Percentiles rank a stretch among this genome's conserved stretches.
Conservation (phyloP, 75 land plant species). For the Adiantum capillusveneris region DNA sequence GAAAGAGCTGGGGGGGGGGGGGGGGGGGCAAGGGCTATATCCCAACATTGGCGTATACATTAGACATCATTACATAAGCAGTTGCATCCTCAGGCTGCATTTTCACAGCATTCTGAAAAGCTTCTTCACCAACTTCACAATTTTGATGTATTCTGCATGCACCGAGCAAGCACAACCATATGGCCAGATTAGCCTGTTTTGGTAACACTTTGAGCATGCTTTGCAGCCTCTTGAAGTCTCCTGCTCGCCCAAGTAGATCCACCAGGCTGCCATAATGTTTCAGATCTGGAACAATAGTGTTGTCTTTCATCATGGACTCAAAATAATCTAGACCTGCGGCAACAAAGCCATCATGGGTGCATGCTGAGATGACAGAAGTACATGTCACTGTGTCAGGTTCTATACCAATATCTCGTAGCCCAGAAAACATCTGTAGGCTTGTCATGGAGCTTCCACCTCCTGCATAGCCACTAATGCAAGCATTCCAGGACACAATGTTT, state of each 20-base stretch:
- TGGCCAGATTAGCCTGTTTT: not conserved
- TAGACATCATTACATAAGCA: constrained; percentile 9
- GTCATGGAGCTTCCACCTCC: constrained; percentile 13
- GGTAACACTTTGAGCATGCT: not conserved
- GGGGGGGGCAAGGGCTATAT: no score
- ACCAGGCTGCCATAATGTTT: constrained; percentile 21
- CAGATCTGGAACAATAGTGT: constrained; percentile 6
- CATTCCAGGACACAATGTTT: constrained; percentile 24
- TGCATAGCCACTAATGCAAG: constrained; percentile 30
- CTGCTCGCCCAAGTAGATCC: constrained; percentile 16
- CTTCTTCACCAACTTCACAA: not conserved
- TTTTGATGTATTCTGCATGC: constrained; percentile 8
- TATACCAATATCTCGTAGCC: not conserved
- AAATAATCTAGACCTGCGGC: constrained; percentile 2
- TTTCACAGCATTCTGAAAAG: not conserved
- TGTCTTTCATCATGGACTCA: constrained; percentile 7
- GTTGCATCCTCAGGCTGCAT: constrained; percentile 4
- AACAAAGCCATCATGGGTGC: constrained; percentile 28
- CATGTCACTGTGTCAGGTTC: constrained; percentile 25
- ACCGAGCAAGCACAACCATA: constrained; percentile 6
- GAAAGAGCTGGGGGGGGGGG: no score
- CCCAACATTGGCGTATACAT: not conserved
- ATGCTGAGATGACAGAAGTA: constrained; percentile 22
- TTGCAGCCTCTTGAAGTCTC: not conserved
- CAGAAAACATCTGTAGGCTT: constrained; percentile 2